Evolutionary conservation across 805 yeast genomes (phyloP).

Genomic region (Ogataea allantospora): DNA sequence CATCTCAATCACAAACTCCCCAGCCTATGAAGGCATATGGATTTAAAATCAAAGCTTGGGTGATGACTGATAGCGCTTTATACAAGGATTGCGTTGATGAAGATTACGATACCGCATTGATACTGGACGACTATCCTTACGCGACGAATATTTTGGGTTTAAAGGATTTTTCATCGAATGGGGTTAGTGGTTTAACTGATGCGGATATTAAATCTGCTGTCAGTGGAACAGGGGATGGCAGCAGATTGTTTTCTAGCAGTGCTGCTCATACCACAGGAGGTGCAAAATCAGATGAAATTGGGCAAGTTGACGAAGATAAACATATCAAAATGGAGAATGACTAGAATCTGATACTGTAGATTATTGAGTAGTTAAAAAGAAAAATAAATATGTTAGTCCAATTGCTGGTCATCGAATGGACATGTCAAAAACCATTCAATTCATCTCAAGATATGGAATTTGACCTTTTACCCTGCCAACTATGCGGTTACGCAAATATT

Average conservation of each 20-base stretch:
- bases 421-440: no score
- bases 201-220: conserved; percentile 44
- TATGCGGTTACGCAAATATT: conserved; percentile 47
- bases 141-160: conserved; percentile 15
- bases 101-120: conserved; percentile 36
- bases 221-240: conserved; percentile 36
- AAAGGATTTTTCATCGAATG: conserved; percentile 10
- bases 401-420: no score
- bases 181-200: conserved; percentile 31
- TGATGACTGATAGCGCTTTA: conserved; percentile 18
- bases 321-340: conserved; percentile 1
- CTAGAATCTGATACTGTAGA: no score
- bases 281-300: conserved; percentile 14
- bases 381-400: no score
- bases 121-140: conserved; percentile 37
- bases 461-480: conserved; percentile 52
- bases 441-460: conserved; percentile 39
- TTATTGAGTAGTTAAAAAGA: neutral
- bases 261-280: conserved; percentile 25
- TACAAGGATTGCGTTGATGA: conserved; percentile 28
- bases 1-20: conserved; percentile 28
- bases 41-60: conserved; percentile 36
- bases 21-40: conserved; percentile 30
- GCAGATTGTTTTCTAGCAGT: conserved; percentile 31
- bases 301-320: neutral